These are phyloP conservation scores for Conticribra weissflogii DNA, from an alignment of 108 stramenopile genomes.

Conservation along the genomic window DNA sequence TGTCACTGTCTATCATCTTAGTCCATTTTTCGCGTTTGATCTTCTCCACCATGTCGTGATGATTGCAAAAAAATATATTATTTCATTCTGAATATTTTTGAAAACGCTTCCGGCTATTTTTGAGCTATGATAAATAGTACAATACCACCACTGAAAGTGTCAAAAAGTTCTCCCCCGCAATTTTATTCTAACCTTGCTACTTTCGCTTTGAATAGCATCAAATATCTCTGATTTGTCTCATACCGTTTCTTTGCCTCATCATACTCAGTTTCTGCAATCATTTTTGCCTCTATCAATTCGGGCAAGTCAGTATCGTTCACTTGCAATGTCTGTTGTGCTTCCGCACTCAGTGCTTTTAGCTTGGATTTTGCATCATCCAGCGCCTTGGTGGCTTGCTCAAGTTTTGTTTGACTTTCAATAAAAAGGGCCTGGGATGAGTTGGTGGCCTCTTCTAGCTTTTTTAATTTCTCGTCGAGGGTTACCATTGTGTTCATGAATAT, in stretches of 20 bases:
- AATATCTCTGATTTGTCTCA: conserved; percentile 63
- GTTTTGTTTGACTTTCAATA: conserved; percentile 20
- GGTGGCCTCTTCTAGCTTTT: conserved; percentile 41
- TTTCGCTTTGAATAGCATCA: conserved; percentile 34
- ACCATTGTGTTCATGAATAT: too few relatives aligned
- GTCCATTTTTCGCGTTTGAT: too few relatives aligned
- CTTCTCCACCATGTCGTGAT: too few relatives aligned
- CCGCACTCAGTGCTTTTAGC: conserved; percentile 38
- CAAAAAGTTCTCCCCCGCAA: neutral
- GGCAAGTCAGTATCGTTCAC: conserved; percentile 74
- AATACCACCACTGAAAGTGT: too few relatives aligned
- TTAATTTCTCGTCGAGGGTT: conserved; percentile 28
- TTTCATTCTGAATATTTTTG: too few relatives aligned
- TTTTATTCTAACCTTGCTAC: neutral
- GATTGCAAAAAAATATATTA: too few relatives aligned
- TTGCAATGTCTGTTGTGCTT: conserved; percentile 53
- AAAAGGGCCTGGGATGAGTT: conserved; percentile 16
- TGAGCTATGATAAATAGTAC: too few relatives aligned
- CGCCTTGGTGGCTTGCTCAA: conserved; percentile 24
- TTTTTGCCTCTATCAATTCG: conserved; percentile 57
- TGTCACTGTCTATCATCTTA: too few relatives aligned
- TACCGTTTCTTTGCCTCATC: conserved; percentile 54
- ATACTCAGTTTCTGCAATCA: conserved; percentile 49
- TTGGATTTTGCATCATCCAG: conserved; percentile 59
- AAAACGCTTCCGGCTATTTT: too few relatives aligned